Conservation (phyloP, 202 grass and related monocot species). For the Schoenoplectus tabernaemontani region DNA sequence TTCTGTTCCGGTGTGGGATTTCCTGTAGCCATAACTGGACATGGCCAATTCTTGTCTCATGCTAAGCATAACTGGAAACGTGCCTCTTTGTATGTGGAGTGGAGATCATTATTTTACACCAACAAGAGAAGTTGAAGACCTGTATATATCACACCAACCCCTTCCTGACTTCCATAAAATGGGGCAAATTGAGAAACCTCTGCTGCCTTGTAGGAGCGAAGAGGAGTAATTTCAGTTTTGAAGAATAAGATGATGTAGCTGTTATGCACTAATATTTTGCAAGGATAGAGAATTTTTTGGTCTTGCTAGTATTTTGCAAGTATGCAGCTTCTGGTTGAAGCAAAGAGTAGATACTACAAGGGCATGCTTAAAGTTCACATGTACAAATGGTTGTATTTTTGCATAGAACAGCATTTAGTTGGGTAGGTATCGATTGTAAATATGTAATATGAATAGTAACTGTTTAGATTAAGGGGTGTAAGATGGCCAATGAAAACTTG, state of each 20-base stretch:
- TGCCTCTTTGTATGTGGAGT: not conserved
- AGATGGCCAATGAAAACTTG: not conserved
- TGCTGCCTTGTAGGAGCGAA: not conserved
- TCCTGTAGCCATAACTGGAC: constrained; percentile 40
- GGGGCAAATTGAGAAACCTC: not conserved
- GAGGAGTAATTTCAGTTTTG: not conserved
- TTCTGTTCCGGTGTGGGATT: constrained; percentile 79
- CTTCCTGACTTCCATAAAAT: not conserved
- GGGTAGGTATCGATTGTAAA: not conserved
- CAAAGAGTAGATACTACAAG: not conserved
- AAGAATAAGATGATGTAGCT: not conserved
- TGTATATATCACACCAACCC: not conserved
- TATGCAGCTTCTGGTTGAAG: not conserved
- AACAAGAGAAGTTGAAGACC: not conserved
- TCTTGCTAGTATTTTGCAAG: not conserved
- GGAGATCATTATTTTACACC: not conserved
- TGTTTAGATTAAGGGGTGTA: not conserved
- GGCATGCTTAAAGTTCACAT: not conserved
- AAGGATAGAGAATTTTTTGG: not conserved
- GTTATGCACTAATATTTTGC: not conserved
- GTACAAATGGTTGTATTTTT: not conserved
- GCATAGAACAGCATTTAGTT: not conserved
- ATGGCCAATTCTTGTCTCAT: not conserved
- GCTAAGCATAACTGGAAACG: not conserved
- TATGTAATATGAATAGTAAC: not conserved